Percentiles rank a stretch among this genome's conserved stretches.
These are phyloP conservation scores for Aspergillus wentii DNA, from an alignment of 495 filamentous ascomycete species.

Conservation along the genomic window DNA sequence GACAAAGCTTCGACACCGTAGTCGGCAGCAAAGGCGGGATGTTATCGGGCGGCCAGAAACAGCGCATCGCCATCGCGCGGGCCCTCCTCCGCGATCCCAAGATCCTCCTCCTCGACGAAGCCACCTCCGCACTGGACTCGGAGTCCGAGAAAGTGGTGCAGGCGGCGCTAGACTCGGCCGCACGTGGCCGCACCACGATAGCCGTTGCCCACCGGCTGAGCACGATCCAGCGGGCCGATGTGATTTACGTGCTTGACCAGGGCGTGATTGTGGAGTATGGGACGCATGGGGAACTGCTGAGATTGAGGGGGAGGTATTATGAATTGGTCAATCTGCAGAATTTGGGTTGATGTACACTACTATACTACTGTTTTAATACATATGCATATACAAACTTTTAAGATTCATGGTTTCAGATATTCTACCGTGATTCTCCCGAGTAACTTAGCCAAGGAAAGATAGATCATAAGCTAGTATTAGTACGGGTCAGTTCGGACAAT, in stretches of 20 bases:
- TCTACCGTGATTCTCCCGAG: too few relatives aligned
- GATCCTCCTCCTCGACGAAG: constrained; percentile 74
- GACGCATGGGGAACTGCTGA: constrained; percentile 63
- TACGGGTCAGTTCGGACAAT: too few relatives aligned
- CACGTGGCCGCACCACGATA: constrained; percentile 70
- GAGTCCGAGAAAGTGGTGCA: constrained; percentile 83
- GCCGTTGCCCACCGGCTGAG: constrained; percentile 74
- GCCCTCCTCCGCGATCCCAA: constrained; percentile 69
- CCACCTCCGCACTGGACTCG: constrained; percentile 75
- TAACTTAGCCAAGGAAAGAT: too few relatives aligned
- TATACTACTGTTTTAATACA: too few relatives aligned
- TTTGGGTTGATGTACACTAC: too few relatives aligned
- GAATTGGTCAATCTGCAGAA: constrained; percentile 79
- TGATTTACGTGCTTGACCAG: constrained; percentile 80
- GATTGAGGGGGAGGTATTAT: constrained; percentile 62
- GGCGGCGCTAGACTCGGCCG: constrained; percentile 69
- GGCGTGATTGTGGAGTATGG: constrained; percentile 70
- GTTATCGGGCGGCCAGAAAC: constrained; percentile 80
- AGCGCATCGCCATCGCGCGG: constrained; percentile 72
- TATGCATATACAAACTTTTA: too few relatives aligned
- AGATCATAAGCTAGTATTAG: too few relatives aligned
- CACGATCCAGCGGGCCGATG: constrained; percentile 77
- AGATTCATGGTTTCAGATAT: too few relatives aligned
- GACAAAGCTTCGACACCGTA: constrained; percentile 68
- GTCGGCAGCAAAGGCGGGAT: constrained; percentile 75